A percentile compares a stretch with the other conserved stretches of the same genome.
Evolutionary conservation across 2,329 filamentous ascomycete genomes (phyloP).

Genomic region (Ambrosiella cleistominuta): DNA sequence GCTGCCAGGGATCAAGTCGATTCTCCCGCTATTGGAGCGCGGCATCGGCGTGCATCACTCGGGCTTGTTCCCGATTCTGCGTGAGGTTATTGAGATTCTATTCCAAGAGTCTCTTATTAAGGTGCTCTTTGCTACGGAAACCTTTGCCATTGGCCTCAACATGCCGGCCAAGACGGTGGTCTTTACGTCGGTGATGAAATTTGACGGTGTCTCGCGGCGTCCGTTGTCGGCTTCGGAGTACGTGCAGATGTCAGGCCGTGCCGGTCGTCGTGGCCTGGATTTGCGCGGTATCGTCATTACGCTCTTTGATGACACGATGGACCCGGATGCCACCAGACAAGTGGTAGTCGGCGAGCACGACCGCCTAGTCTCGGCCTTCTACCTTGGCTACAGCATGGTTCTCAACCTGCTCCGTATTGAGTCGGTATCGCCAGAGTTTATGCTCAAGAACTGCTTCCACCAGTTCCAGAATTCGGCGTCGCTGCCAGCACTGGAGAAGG

Average conservation of each 20-base stretch:
- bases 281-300: slow-evolving; percentile 98
- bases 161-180: slow-evolving; percentile 99
- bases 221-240: slow-evolving; percentile 92
- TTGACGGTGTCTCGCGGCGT: slow-evolving; percentile 63
- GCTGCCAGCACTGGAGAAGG: slow-evolving; percentile 67
- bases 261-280: slow-evolving; percentile 90
- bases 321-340: slow-evolving; percentile 79
- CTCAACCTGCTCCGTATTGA: slow-evolving; percentile 93
- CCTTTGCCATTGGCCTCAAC: slow-evolving; percentile 95
- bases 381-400: slow-evolving; percentile 98
- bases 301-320: slow-evolving; percentile 97
- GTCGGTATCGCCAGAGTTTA: slow-evolving; percentile 95
- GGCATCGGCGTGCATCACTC: slow-evolving; percentile 97
- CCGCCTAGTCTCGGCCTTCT: slow-evolving; percentile 91
- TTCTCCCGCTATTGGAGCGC: slow-evolving; percentile 71
- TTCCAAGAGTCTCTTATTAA: slow-evolving; percentile 98
- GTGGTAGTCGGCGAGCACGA: slow-evolving; percentile 96
- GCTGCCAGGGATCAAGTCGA: slow-evolving; percentile 76
- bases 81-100: slow-evolving; percentile 96
- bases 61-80: slow-evolving; percentile 82
- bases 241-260: slow-evolving; percentile 96
- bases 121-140: slow-evolving; percentile 93
- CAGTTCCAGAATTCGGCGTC: slow-evolving; percentile 94
- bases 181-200: slow-evolving; percentile 94
- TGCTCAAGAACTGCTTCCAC: slow-evolving; percentile 96